phyloP scores from a whole-genome alignment of 768 basidiomycete genomes.

The Amanita muscaria region DNA sequence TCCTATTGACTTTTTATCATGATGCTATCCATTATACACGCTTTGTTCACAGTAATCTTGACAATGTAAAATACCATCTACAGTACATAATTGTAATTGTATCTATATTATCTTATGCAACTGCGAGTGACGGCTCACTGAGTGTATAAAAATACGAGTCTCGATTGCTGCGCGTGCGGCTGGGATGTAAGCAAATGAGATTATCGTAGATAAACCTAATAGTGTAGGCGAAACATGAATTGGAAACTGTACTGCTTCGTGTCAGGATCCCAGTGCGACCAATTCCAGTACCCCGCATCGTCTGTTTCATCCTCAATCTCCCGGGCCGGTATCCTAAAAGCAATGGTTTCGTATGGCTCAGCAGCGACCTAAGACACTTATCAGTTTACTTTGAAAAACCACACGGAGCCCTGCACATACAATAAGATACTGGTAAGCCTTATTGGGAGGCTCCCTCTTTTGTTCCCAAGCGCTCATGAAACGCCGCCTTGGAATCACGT shows the following conservation, averaged over 20 bases:
- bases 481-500: slow-evolving; percentile 73
- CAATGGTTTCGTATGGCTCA: slow-evolving; percentile 98
- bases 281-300: slow-evolving; percentile 87
- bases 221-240: slow-evolving; percentile 80
- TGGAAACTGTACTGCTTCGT: slow-evolving; percentile 98
- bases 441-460: slow-evolving; percentile 88
- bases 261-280: slow-evolving; percentile 99
- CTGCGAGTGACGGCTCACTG: too few relatives aligned
- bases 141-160: too few relatives aligned
- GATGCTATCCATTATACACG: too few relatives aligned
- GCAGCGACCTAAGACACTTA: slow-evolving; percentile 76
- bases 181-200: too few relatives aligned
- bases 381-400: too few relatives aligned
- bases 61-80: too few relatives aligned
- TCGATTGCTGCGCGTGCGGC: too few relatives aligned
- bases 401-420: too few relatives aligned
- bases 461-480: slow-evolving; percentile 99
- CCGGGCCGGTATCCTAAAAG: slow-evolving; percentile 95
- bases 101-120: too few relatives aligned
- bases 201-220: slow-evolving; percentile 25
- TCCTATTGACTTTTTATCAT: slow-evolving; percentile 38
- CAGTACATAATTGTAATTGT: too few relatives aligned
- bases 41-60: too few relatives aligned
- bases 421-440: slow-evolving; percentile 94
- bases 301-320: slow-evolving; percentile 95